Evolutionary conservation across 129 eudicot species (phyloP).

Genomic region (Glebionis coronaria): DNA sequence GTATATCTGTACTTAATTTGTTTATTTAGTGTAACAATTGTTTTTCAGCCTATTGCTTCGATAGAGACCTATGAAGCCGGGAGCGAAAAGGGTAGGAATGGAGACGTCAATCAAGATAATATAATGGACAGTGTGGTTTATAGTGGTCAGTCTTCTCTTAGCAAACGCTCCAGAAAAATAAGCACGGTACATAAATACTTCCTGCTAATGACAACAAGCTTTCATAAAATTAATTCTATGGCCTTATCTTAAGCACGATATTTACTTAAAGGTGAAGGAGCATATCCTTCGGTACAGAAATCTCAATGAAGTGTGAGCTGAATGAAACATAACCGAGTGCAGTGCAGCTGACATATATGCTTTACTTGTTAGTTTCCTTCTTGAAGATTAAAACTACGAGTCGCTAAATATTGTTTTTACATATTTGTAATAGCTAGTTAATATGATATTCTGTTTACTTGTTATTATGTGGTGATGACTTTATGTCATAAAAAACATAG

Average conservation of each 20-base stretch:
- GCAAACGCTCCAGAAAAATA: constrained; percentile 70
- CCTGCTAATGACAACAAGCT: not conserved
- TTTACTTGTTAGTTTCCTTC: too few relatives aligned
- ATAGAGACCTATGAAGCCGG: constrained; percentile 77
- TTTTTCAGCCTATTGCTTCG: constrained; percentile 77
- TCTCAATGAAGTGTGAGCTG: constrained; percentile 26
- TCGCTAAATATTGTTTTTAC: too few relatives aligned
- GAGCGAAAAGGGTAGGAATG: constrained; percentile 41
- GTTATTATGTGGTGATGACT: too few relatives aligned
- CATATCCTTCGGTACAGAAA: constrained; percentile 75
- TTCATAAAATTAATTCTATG: not conserved
- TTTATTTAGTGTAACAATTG: constrained; percentile 4
- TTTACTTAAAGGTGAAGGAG: constrained; percentile 69
- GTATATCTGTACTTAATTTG: not conserved
- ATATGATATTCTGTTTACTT: too few relatives aligned
- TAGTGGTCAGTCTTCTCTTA: constrained; percentile 57
- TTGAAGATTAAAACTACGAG: too few relatives aligned
- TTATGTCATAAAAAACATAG: too few relatives aligned
- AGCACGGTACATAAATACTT: constrained; percentile 60
- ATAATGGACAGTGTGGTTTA: constrained; percentile 49
- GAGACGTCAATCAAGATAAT: constrained; percentile 26
- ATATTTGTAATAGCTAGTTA: too few relatives aligned
- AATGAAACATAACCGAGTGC: not conserved
- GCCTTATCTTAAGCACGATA: not conserved
- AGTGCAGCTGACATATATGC: not conserved